A percentile compares a stretch with the other conserved stretches of the same genome.
phyloP scores from a whole-genome alignment of 345 rosid genomes.

The Lenwebbia sp. region DNA sequence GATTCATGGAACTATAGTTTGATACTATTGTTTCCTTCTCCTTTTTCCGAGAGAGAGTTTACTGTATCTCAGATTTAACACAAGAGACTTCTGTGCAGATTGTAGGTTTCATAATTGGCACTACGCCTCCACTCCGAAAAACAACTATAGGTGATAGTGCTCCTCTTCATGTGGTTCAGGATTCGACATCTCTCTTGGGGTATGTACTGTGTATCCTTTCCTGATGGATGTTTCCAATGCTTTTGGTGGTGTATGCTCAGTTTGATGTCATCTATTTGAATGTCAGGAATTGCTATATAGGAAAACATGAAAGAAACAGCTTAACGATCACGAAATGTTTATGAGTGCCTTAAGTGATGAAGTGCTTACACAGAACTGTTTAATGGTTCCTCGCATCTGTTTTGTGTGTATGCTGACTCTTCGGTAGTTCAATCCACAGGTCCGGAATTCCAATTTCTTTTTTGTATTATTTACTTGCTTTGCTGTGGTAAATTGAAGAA shows the following conservation, averaged over 20 bases:
- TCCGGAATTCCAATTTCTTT: background rate
- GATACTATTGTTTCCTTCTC: background rate
- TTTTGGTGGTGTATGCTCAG: background rate
- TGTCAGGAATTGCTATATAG: background rate
- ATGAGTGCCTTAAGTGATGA: background rate
- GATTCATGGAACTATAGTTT: background rate
- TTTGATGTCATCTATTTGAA: background rate
- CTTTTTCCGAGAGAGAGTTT: background rate
- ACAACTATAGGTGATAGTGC: conserved; percentile 19
- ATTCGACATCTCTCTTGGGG: conserved; percentile 27
- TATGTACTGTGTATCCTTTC: background rate
- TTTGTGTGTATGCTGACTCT: background rate
- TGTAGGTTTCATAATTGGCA: conserved; percentile 22
- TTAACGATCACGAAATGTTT: background rate
- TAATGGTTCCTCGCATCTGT: background rate
- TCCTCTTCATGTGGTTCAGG: conserved; percentile 23
- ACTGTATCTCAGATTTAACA: background rate
- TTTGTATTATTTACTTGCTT: background rate
- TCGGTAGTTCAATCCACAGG: background rate
- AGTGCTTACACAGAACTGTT: background rate
- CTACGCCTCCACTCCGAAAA: conserved; percentile 7
- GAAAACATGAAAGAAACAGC: background rate
- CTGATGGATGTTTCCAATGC: background rate
- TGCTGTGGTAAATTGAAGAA: background rate
- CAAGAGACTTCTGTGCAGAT: conserved; percentile 1